Evolutionary conservation across 192 early-diverging fungal species (phyloP), one percentile per base, ranked within the genome.

Genomic region (Coemansia sp.): DNA sequence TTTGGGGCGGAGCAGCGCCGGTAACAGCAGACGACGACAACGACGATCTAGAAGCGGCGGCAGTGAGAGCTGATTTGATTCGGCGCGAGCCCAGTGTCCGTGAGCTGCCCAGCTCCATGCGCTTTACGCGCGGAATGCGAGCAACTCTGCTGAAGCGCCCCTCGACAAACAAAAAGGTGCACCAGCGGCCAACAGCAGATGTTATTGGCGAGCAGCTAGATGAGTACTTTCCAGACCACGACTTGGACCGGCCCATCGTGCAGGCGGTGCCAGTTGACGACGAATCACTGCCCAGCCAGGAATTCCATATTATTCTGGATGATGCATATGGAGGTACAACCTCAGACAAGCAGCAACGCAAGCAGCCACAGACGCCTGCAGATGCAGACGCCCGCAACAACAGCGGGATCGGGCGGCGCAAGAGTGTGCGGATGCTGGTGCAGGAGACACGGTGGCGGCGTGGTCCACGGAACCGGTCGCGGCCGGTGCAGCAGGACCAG

Each of bases 171-270:
- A 28, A 39, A 9, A 40, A 26, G 15, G 46, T 16, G 51, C 61
- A 40, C 11, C 67, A 78, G 21, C 77, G 88, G 14, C 89, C 89
- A 7, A 82, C 86, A 0, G 65, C 84, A 3, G 86, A 88, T 23
- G 79, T 81, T 36, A 80, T 91, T 45, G 80, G 78, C 19, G 80
- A 87, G 42, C 80, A 89, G 52, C 70, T 89, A 47, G 86, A 87
- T 37, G 70, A 82, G 57, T 91, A 84, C 56, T 86, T 91, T 57
- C 87, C 87, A 20, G 82, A 73, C n/a, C 85, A 89, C 41, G 86
- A 91, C 53, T 61, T 91, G 42, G 89, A 91, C 55, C 73, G 80
- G 42, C 84, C 81, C n/a, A 87, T 89, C 46, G 74, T 85, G 14
- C 83, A 84, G 61, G 48, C 69, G 5, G 62, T 79, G 39, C 58